Base-by-base conservation (phyloP, 2,329 filamentous ascomycete species). In the Trichoderma sp. region DNA sequence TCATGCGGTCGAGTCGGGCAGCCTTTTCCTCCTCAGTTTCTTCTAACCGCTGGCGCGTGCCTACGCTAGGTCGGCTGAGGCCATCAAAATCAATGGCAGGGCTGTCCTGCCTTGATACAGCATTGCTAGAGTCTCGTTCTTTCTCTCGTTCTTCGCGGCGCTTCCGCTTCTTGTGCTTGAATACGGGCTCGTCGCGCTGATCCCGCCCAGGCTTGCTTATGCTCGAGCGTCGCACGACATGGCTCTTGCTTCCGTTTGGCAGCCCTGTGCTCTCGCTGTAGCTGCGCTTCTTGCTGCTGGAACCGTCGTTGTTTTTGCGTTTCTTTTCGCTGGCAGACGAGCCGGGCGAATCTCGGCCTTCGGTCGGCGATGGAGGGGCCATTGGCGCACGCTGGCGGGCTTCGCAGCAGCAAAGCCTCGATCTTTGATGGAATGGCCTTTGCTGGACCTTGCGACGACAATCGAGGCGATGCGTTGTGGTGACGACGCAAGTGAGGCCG, bases 21-120 rank as follows among this genome's bases (percentile, higher is more conserved):
- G 82, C 84, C 34, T 84, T 84, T 61, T 79, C 74, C 32, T 81
- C 76, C n/a, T 73, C 59, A 15, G 80, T 85, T 75, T 91, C 89
- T 63, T 91, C 88, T 6, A 88, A 83, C 39, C 90, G 85, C 74
- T 87, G 86, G 59, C 90, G 87, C 2, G 92, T 93, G 70, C 92
- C 92, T 39, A 82, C 81, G 76, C 88, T 88, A 6, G 88, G 88
- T 68, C 88, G 83, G 77, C 87, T 89, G 66, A 91, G 83, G 3
- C 88, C 88, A 77, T 90, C 88, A 74, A 87, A 88, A 77, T 90
- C 88, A 74, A 90, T 88, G 50, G 90, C 82, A 15, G 88, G 88
- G 72, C 84, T 88, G 6, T 86, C 63, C 30, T 66, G 63, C n/a
- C 63, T 20, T 15, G 65, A 68, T 23, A 59, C 34, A 3, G 55